These are phyloP conservation scores for Striga hermonthica DNA, from an alignment of 305 asterid species.

Conservation along the genomic window DNA sequence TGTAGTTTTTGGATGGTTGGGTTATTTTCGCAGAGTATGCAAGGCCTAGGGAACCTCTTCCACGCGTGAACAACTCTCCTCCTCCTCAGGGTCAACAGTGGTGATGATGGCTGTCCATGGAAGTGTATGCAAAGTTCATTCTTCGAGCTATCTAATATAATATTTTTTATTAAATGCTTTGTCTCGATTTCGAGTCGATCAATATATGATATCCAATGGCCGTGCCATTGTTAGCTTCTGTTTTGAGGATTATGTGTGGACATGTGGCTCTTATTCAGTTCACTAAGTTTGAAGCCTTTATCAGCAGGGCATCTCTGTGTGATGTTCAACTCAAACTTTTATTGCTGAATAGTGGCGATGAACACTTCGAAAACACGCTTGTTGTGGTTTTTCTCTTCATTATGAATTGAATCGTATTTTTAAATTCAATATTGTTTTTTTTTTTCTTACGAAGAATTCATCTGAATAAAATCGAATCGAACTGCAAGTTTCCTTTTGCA, in stretches of 20 bases:
- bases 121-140: not conserved
- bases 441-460: too few species aligned
- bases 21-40: slow-evolving; percentile 87
- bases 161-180: not conserved
- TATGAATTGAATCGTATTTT: too few species aligned
- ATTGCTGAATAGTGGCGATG: too few species aligned
- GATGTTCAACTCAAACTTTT: too few species aligned
- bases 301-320: not conserved
- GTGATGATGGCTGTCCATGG: slow-evolving; percentile 18
- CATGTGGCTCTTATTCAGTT: not conserved
- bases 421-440: too few species aligned
- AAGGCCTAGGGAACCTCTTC: slow-evolving; percentile 57
- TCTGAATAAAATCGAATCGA: too few species aligned
- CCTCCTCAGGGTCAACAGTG: slow-evolving; percentile 32
- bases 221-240: not conserved
- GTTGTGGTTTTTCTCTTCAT: too few species aligned
- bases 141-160: slow-evolving; percentile 18
- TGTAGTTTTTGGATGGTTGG: slow-evolving; percentile 88
- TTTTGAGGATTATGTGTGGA: not conserved
- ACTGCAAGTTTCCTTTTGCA: too few species aligned
- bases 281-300: not conserved
- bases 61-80: slow-evolving; percentile 38
- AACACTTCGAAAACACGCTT: too few species aligned
- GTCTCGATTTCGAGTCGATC: not conserved
- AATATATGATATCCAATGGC: not conserved